Base-by-base conservation (phyloP, 148 eudicot genomes). In the Fagopyrum tataricum region DNA sequence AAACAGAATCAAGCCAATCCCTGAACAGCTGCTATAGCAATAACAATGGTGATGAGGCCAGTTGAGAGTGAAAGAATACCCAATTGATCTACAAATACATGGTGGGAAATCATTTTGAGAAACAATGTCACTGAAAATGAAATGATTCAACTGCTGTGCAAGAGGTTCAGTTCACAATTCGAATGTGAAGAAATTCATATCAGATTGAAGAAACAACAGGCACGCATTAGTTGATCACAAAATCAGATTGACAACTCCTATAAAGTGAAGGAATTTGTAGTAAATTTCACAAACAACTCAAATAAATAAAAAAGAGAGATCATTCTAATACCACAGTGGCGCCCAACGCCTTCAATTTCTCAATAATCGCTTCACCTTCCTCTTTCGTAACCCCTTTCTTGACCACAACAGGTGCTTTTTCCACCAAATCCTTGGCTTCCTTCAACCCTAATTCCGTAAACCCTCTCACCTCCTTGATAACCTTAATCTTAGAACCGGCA, bases 351-450 rank as follows among this genome's bases (percentile, higher is more conserved):
- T 88, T 88, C 77, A 92, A 85, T 73, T 92, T 92, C 75, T 82
- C 86, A 41, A 86, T 10, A 72, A 92, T 90, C 14, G 88, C 46
- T 11, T 88, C 86, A 0, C 83, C 96, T 71, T 92, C 96, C 23
- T 90, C 97, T 49, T 92, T 90, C 0, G 91, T 59, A 1, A 90
- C 84, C 11, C 91, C 93, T 55, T 83, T 84, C 85, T 88, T 92
- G 31, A 92, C 81, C 74, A 92, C 90, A 4, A 78, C 72, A 0
- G 97, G 97, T 8, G 82, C 85, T 43, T 87, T 92, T 82, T 92
- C 97, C 23, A 92, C 96, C 85, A 92, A 79, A 55, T 90, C 93
- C 44, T 92, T 92, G 8, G 97, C 97, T 68, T 92, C 96, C 73
- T 90, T 90, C 74, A 90, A 74, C 49, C 92, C 92, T 44, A 90